A percentile compares a stretch with the other conserved stretches of the same genome.
Conservation (phyloP, 2,329 filamentous ascomycete species). For the Phoma herbarum region DNA sequence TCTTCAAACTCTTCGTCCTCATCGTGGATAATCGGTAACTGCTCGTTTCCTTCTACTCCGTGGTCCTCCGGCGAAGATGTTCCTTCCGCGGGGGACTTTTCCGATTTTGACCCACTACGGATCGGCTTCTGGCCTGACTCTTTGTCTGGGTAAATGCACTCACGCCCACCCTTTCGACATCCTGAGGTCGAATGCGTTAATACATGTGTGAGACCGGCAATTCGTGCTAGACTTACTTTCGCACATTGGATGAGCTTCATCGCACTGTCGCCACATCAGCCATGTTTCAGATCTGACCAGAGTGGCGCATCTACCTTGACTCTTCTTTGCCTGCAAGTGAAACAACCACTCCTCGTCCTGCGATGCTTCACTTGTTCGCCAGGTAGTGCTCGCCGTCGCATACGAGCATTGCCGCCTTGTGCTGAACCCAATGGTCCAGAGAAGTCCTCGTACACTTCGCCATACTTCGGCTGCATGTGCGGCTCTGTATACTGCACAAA, state of each 20-base stretch:
- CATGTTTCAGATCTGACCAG: constrained; percentile 1
- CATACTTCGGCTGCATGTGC: constrained; percentile 44
- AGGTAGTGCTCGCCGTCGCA: constrained; percentile 43
- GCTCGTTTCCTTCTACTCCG: constrained; percentile 53
- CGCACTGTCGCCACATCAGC: constrained; percentile 69
- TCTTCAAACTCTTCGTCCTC: constrained; percentile 59
- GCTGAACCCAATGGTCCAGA: constrained; percentile 38
- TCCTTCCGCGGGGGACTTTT: constrained; percentile 56
- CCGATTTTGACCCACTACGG: constrained; percentile 56
- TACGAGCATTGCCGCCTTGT: constrained; percentile 40
- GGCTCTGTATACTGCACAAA: constrained; percentile 46
- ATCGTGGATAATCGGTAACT: constrained; percentile 52
- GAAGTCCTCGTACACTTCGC: constrained; percentile 49
- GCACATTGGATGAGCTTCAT: constrained; percentile 86
- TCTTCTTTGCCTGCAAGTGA: constrained; percentile 85
- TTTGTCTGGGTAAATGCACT: constrained; percentile 87
- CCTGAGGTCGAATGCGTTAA: constrained; percentile 59
- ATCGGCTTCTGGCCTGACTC: constrained; percentile 61
- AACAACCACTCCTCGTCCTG: constrained; percentile 92
- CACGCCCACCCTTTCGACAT: constrained; percentile 89
- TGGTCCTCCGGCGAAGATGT: constrained; percentile 62
- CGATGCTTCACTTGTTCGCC: constrained; percentile 87
- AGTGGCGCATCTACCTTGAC: constrained; percentile 68
- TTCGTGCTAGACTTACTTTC: constrained; percentile 65
- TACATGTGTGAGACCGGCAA: not conserved